Evolutionary conservation across 148 eudicot species (phyloP).

Genomic region (Camellia sinensis): DNA sequence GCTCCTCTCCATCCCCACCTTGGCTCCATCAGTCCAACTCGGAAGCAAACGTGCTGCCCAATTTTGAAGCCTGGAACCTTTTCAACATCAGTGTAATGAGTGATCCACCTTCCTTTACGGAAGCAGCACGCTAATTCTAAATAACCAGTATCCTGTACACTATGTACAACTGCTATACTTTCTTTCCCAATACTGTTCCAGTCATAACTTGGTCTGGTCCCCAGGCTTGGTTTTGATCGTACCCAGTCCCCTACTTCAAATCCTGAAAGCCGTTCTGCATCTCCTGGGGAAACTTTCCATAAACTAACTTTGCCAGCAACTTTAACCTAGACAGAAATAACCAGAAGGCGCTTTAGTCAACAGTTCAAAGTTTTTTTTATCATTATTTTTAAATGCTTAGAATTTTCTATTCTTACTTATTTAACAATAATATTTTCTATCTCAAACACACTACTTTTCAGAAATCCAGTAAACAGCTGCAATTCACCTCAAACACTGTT

Average conservation of each 20-base stretch:
- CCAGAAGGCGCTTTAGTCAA: constrained; percentile 11
- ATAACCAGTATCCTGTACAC: constrained; percentile 89
- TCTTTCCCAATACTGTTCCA: constrained; percentile 90
- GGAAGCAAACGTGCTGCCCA: constrained; percentile 85
- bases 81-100: constrained; percentile 85
- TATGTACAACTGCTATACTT: constrained; percentile 83
- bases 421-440: neutral
- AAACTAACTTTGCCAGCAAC: constrained; percentile 75
- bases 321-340: constrained; percentile 57
- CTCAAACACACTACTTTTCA: neutral
- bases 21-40: constrained; percentile 71
- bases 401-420: neutral
- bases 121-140: constrained; percentile 91
- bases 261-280: constrained; percentile 84
- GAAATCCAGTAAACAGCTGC: neutral
- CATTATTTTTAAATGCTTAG: too few relatives aligned
- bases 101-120: constrained; percentile 65
- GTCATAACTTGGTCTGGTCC: constrained; percentile 90
- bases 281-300: constrained; percentile 98
- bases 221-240: constrained; percentile 82
- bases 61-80: constrained; percentile 71
- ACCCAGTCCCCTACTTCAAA: constrained; percentile 99
- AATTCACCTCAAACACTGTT: constrained; percentile 6
- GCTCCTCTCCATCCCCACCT: constrained; percentile 99
- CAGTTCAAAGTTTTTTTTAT: neutral